Conservation (phyloP, 2,329 filamentous ascomycete species). For the Periconia sp. region DNA sequence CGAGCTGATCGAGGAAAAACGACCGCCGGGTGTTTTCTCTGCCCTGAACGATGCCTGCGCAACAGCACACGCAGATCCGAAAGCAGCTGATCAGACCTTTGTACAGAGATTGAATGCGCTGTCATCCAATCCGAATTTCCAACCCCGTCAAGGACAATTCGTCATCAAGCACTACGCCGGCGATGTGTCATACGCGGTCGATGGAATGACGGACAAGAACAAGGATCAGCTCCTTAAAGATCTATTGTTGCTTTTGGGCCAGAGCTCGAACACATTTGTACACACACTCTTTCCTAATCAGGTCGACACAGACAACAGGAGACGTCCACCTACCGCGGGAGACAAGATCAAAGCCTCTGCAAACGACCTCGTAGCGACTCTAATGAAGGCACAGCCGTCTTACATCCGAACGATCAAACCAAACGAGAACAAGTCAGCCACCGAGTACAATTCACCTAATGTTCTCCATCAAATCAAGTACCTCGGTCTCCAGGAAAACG, state of each 20-base stretch:
- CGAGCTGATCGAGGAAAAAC: constrained; percentile 90
- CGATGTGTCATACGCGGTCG: constrained; percentile 91
- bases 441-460: constrained; percentile 89
- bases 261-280: constrained; percentile 83
- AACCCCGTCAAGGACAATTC: constrained; percentile 91
- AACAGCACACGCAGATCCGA: constrained; percentile 95
- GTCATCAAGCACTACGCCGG: constrained; percentile 99
- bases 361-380: constrained; percentile 89
- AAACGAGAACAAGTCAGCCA: constrained; percentile 96
- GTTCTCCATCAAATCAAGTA: constrained; percentile 99
- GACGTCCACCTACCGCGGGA: constrained; percentile 90
- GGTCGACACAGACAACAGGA: constrained; percentile 94
- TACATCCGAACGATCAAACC: constrained; percentile 99
- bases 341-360: constrained; percentile 96
- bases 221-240: constrained; percentile 98
- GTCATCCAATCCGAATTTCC: constrained; percentile 84
- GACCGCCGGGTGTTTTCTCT: constrained; percentile 91
- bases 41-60: constrained; percentile 97
- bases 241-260: constrained; percentile 82
- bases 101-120: constrained; percentile 92
- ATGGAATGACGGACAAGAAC: constrained; percentile 99
- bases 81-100: constrained; percentile 93
- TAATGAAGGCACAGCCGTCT: constrained; percentile 97
- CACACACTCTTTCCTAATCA: constrained; percentile 90
- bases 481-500: constrained; percentile 98